These are phyloP conservation scores for Pythium sukuiense DNA, from an alignment of 352 stramenopile species.

Conservation along the genomic window DNA sequence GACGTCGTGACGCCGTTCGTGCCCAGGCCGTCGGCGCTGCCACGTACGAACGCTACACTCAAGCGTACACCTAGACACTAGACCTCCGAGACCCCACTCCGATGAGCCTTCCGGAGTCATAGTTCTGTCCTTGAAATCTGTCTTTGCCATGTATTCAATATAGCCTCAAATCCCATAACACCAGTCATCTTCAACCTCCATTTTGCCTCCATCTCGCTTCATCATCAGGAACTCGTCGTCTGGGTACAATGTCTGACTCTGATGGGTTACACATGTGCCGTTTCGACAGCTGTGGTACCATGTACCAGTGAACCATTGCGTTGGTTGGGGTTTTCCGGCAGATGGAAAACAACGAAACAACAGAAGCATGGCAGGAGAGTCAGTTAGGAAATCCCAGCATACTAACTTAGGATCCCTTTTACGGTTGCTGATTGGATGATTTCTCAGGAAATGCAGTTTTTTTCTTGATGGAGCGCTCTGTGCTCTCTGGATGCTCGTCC, in stretches of 20 bases:
- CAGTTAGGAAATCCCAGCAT: neutral
- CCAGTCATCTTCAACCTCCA: neutral
- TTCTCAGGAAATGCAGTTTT: neutral
- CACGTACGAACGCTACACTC: slow-evolving; percentile 26
- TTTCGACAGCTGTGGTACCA: neutral
- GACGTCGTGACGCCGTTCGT: slow-evolving; percentile 45
- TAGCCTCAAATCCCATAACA: neutral
- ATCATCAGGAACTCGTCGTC: too few species aligned
- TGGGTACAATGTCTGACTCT: too few species aligned
- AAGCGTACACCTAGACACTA: slow-evolving; percentile 20
- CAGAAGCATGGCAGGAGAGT: neutral
- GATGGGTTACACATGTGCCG: too few species aligned
- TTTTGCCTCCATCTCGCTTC: neutral
- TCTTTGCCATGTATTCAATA: neutral
- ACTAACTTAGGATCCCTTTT: neutral
- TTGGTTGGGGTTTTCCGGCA: slow-evolving; percentile 2
- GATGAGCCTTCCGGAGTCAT: neutral
- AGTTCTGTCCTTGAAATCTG: neutral
- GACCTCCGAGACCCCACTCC: neutral
- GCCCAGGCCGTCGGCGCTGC: slow-evolving; percentile 47
- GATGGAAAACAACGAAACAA: slow-evolving; percentile 3
- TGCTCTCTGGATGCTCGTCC: slow-evolving; percentile 1
- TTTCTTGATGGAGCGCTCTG: slow-evolving; percentile 9
- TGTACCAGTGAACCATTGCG: slow-evolving; percentile 2
- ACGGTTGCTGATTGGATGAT: neutral